Percentiles rank a stretch among this genome's conserved stretches.
These are phyloP conservation scores for Porphyrellus sp. DNA, from an alignment of 1,284 basidiomycete species.

Conservation along the genomic window DNA sequence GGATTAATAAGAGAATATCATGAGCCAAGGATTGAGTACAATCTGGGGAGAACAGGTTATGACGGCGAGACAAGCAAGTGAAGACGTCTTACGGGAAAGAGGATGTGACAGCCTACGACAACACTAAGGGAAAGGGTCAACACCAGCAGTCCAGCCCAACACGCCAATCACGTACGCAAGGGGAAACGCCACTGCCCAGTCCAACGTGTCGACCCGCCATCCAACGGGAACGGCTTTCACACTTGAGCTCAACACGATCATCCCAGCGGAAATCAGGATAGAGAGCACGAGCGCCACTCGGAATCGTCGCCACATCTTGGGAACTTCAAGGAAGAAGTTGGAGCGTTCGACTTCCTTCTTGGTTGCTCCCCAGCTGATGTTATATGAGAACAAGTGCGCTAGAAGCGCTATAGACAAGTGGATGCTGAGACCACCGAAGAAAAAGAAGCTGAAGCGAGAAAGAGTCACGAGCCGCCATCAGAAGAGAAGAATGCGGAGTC, in stretches of 20 bases:
- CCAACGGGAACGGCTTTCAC: conserved; percentile 46
- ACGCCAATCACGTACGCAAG: conserved; percentile 46
- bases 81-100: conserved; percentile 55
- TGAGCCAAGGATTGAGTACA: conserved; percentile 74
- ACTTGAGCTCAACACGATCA: conserved; percentile 53
- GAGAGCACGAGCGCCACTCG: conserved; percentile 61
- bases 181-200: conserved; percentile 68
- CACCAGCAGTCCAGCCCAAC: background rate
- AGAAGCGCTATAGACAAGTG: conserved; percentile 72
- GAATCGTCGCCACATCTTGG: conserved; percentile 62
- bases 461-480: background rate
- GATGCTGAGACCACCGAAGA: conserved; percentile 77
- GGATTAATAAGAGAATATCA: conserved; percentile 68
- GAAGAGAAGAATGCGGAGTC: conserved; percentile 35
- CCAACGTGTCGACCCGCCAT: conserved; percentile 51
- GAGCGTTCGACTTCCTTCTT: conserved; percentile 78
- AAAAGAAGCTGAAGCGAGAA: conserved; percentile 62
- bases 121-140: conserved; percentile 37
- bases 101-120: conserved; percentile 57
- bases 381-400: conserved; percentile 78
- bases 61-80: background rate
- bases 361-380: conserved; percentile 82
- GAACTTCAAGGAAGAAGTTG: conserved; percentile 87
- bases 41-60: conserved; percentile 41
- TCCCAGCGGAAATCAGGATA: conserved; percentile 44